A percentile compares a stretch with the other conserved stretches of the same genome.
These are phyloP conservation scores for Phytophthora pinifolia DNA, from an alignment of 352 stramenopile genomes.

Conservation along the genomic window DNA sequence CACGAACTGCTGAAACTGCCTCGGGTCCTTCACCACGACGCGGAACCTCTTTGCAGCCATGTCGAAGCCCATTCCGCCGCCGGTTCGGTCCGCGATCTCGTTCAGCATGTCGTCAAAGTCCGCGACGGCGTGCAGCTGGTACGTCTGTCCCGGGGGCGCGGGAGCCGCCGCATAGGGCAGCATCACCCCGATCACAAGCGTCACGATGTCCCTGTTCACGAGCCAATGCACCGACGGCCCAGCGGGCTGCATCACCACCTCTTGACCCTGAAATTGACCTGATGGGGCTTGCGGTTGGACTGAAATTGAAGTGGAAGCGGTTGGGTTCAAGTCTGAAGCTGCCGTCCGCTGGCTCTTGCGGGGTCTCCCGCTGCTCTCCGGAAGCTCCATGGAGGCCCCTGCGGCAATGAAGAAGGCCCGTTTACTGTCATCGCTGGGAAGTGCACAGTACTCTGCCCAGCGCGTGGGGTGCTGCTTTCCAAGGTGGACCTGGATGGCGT, in stretches of 20 bases:
- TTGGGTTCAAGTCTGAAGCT: background rate
- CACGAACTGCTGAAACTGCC: slow-evolving; percentile 30
- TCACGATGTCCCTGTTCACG: slow-evolving; percentile 28
- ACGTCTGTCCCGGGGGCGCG: slow-evolving; percentile 8
- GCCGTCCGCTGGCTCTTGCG: slow-evolving; percentile 14
- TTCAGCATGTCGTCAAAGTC: slow-evolving; percentile 33
- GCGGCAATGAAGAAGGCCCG: slow-evolving; percentile 49
- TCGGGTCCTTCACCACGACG: slow-evolving; percentile 11
- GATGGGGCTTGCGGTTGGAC: background rate
- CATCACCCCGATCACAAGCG: slow-evolving; percentile 19
- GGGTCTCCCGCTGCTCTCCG: background rate
- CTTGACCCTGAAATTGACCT: background rate
- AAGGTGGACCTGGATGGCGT: slow-evolving; percentile 67
- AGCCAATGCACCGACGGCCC: slow-evolving; percentile 23
- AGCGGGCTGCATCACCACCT: background rate
- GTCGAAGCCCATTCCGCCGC: slow-evolving; percentile 2
- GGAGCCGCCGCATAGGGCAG: slow-evolving; percentile 18
- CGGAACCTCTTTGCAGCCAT: slow-evolving; percentile 15
- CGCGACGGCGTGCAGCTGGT: slow-evolving; percentile 13
- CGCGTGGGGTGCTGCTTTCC: slow-evolving; percentile 45
- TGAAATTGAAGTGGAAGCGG: slow-evolving; percentile 1
- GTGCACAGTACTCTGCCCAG: slow-evolving; percentile 48
- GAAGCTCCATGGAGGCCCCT: slow-evolving; percentile 14
- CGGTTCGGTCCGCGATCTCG: slow-evolving; percentile 1
- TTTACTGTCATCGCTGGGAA: slow-evolving; percentile 45